Evolutionary conservation across 768 basidiomycete genomes (phyloP).

Genomic region (Suillus weaverae): DNA sequence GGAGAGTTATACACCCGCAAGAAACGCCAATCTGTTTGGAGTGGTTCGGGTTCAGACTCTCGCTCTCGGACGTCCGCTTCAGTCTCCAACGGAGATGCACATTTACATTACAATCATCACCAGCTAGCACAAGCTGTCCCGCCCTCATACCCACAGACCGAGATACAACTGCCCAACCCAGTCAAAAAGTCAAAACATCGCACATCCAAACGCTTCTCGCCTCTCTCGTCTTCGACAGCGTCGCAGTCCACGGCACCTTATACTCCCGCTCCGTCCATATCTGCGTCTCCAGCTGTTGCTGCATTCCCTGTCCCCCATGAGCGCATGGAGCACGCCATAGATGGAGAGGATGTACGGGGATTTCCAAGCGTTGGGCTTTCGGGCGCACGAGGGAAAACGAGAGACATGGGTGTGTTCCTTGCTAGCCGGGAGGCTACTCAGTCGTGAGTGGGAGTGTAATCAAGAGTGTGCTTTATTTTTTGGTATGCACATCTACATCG

Average conservation of each 20-base stretch:
- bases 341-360: conserved; percentile 21
- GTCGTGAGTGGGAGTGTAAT: background rate
- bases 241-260: conserved; percentile 49
- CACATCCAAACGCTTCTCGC: conserved; percentile 33
- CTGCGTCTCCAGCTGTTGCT: conserved; percentile 23
- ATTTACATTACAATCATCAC: conserved; percentile 26
- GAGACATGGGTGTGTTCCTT: conserved; percentile 43
- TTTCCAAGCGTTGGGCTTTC: conserved; percentile 43
- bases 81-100: conserved; percentile 28
- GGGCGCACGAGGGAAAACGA: conserved; percentile 33
- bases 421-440: conserved; percentile 35
- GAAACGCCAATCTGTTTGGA: conserved; percentile 30
- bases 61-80: conserved; percentile 63
- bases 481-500: conserved; percentile 3
- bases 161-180: conserved; percentile 26
- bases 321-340: conserved; percentile 36
- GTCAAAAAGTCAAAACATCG: conserved; percentile 19
- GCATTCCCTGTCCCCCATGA: conserved; percentile 31
- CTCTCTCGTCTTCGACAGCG: conserved; percentile 38
- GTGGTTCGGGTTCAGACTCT: conserved; percentile 53
- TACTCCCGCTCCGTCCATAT: conserved; percentile 40
- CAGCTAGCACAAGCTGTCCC: conserved; percentile 25
- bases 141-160: conserved; percentile 27
- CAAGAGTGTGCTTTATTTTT: background rate
- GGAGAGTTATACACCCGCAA: conserved; percentile 52